These are phyloP conservation scores for Rhizopus arrhizus DNA, from an alignment of 371 early-diverging fungal genomes.

Conservation along the genomic window DNA sequence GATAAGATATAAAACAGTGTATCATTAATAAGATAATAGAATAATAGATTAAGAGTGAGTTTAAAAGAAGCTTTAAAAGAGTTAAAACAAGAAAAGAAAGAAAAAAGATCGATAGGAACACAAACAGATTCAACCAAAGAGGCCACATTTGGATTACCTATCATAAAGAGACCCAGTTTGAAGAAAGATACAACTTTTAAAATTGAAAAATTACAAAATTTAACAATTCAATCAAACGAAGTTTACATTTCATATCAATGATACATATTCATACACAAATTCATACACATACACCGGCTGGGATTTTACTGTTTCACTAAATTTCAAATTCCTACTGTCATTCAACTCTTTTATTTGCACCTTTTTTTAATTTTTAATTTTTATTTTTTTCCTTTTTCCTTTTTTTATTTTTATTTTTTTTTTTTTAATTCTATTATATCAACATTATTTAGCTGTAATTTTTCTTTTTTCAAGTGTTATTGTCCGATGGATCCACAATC, in stretches of 20 bases:
- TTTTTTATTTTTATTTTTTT: not conserved
- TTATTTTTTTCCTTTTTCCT: not conserved
- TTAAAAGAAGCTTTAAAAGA: not conserved
- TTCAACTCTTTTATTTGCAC: not conserved
- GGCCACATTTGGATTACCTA: not conserved
- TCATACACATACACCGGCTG: too few relatives aligned
- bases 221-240: too few relatives aligned
- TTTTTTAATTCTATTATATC: not conserved
- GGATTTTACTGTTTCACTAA: not conserved
- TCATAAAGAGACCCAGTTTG: not conserved
- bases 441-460: not conserved
- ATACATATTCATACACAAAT: too few relatives aligned
- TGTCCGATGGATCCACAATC: constrained; percentile 21
- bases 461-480: not conserved
- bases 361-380: not conserved
- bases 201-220: too few relatives aligned
- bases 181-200: not conserved
- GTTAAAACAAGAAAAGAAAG: not conserved
- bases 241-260: too few relatives aligned
- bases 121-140: not conserved
- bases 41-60: not conserved
- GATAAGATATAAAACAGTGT: not conserved
- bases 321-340: constrained; percentile 2
- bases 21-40: not conserved
- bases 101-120: constrained; percentile 2